These are phyloP conservation scores for Lentinula novae-zelandiae DNA, from an alignment of 1,284 basidiomycete species.

Conservation along the genomic window DNA sequence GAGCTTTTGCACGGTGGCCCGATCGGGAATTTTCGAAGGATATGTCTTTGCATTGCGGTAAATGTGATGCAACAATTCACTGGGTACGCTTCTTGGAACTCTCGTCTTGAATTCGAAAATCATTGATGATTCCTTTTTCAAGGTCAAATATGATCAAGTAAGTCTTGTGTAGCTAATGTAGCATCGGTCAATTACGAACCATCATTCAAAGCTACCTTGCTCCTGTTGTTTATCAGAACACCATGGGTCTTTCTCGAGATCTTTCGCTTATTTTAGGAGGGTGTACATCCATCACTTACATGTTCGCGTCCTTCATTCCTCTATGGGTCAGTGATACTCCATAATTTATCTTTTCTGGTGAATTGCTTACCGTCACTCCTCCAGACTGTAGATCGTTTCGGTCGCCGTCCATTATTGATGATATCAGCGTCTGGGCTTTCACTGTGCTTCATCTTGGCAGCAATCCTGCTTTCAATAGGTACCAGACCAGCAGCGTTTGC, in stretches of 20 bases:
- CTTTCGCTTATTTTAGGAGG: conserved; percentile 38
- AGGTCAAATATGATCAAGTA: conserved; percentile 30
- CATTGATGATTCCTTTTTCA: background rate
- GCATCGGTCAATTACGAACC: background rate
- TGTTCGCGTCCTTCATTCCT: conserved; percentile 42
- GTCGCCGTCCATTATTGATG: conserved; percentile 35
- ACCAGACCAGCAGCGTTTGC: conserved; percentile 30
- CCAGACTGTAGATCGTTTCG: conserved; percentile 39
- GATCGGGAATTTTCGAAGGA: conserved; percentile 38
- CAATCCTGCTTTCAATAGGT: conserved; percentile 31
- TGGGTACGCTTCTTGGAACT: conserved; percentile 21
- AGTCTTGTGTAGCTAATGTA: background rate
- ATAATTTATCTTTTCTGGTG: background rate
- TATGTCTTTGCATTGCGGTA: conserved; percentile 34
- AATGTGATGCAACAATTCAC: conserved; percentile 44
- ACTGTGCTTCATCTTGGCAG: conserved; percentile 31
- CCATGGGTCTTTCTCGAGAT: conserved; percentile 38
- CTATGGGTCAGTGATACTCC: conserved; percentile 29
- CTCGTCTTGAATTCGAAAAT: background rate
- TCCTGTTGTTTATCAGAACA: conserved; percentile 40
- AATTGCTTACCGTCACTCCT: background rate
- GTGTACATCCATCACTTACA: conserved; percentile 36
- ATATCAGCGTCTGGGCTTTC: conserved; percentile 36
- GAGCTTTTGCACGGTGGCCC: conserved; percentile 37
- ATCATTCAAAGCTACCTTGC: conserved; percentile 30